Evolutionary conservation across 768 basidiomycete genomes (phyloP), one percentile per base, ranked within the genome.

Genomic region (Chlorophyllum brunneum): DNA sequence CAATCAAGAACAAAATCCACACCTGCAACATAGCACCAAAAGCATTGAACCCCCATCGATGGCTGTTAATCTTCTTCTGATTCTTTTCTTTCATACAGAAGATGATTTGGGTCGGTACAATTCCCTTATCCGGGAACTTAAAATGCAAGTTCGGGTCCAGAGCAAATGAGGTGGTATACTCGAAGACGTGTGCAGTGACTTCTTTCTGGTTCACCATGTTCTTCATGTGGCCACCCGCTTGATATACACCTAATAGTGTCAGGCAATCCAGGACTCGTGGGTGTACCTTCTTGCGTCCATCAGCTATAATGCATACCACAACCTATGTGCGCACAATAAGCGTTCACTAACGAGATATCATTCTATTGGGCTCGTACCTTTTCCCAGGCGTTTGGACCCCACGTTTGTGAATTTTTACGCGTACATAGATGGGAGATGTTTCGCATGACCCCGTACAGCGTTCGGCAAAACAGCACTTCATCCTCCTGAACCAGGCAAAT

Each of bases 41-140:
- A 0, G 92, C 95, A 64, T 97, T 98, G 69, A 98, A 97, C 68
- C 95, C 95, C 95, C 95, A 98, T 42, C 95, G 76, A 61, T 97
- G 94, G 41, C 88, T 91, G 65, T 97, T 98, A 63, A 98, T 95
- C 72, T 98, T 97, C 76, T 95, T 94, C 64, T 92, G 87, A 64
- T 95, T 98, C 73, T 83, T 89, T 72, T 95, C 93, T 72, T 92
- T 91, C 74, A 90, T 78, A 64, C 86, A 89, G 64, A 91, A 91
- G 27, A 98, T 85, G 43, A 91, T 93, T 64, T 95, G 95, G n/a
- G 88, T 92, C 1, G 93, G 94, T 10, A 93, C 87, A 36, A 95
- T 89, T 2, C 93, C 93, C 67, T 92, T 93, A 64, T 94, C 93
- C 0, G 92, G 89, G 58, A 90, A 92, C 63, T 80, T 82, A 71